Evolutionary conservation across 352 stramenopile species (phyloP).

Genomic region (Phytophthora pistaciae): DNA sequence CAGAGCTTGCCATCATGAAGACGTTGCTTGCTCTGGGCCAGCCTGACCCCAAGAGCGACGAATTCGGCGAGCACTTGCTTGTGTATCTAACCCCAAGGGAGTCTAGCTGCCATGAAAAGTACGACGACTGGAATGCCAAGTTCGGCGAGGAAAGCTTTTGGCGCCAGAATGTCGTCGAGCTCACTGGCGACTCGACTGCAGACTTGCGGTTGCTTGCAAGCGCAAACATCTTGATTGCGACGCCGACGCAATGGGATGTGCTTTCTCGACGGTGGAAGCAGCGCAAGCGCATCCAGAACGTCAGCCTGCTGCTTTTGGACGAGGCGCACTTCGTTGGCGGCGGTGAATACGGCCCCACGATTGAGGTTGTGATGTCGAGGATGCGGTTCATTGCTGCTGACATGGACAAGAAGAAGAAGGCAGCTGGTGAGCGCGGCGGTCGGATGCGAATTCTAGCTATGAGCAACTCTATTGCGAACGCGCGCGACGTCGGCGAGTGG

Average conservation of each 20-base stretch:
- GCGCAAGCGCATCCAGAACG: constrained; percentile 95
- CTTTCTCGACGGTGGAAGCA: constrained; percentile 97
- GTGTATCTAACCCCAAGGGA: constrained; percentile 96
- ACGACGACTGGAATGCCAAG: constrained; percentile 87
- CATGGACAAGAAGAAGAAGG: constrained; percentile 78
- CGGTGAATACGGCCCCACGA: constrained; percentile 88
- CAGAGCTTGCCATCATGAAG: constrained; percentile 97
- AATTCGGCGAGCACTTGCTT: constrained; percentile 81
- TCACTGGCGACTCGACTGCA: constrained; percentile 95
- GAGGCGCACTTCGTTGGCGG: constrained; percentile 98
- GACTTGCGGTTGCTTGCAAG: constrained; percentile 94
- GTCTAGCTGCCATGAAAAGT: constrained; percentile 67
- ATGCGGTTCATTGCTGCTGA: constrained; percentile 98
- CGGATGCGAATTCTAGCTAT: constrained; percentile 95
- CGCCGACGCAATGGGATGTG: constrained; percentile 96
- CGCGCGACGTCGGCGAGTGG: constrained; percentile 98
- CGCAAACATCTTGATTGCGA: constrained; percentile 95
- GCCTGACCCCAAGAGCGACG: constrained; percentile 60
- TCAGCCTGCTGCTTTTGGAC: constrained; percentile 97
- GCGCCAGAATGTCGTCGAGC: constrained; percentile 87
- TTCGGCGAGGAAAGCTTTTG: constrained; percentile 86
- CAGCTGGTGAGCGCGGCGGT: constrained; percentile 34
- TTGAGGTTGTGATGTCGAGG: constrained; percentile 98
- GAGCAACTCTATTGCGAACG: constrained; percentile 97
- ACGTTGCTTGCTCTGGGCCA: constrained; percentile 76